Base-by-base conservation (phyloP, 2,329 filamentous ascomycete species). In the Gaeumannomyces sp. region DNA sequence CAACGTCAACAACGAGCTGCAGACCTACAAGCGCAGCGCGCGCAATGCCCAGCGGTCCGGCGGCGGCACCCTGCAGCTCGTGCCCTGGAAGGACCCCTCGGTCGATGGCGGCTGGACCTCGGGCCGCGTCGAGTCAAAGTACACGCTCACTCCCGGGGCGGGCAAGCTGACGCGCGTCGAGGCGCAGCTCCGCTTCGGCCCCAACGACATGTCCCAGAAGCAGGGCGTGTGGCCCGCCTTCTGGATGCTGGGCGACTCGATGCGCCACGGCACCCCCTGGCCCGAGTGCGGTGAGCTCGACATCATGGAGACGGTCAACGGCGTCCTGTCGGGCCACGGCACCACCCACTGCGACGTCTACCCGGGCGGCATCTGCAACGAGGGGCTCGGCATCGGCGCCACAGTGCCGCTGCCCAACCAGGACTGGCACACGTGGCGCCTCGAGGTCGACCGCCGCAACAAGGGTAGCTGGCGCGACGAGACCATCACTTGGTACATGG, bases 211-310 rank as follows among this genome's bases (percentile, higher is more conserved):
- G 25, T 61, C 62, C 27, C 71, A 72, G 59, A 82, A 84, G 72
- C 77, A 84, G 68, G 84, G 84, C 5, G 76, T 86, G 62, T 86
- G 83, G 84, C 83, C 84, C 0, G 84, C 84, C 0, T 85, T 85
- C 69, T 86, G 83, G 83, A 75, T 85, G 66, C 76, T 86, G 22
- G 83, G 84, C 57, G 77, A 84, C 62, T 72, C 78, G 14, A 75
- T 81, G 64, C 79, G 81, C 31, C 74, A 78, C 59, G 82, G 81
- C 11, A 78, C 76, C 1, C 50, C 69, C 19, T 86, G 84, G 84
- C 84, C 84, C 0, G 64, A 66, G 11, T 82, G 81, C 65, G 84
- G 84, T 66, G 84, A 86, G 76, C 75, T 86, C 62, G 84, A 86
- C 71, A 81, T 86, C 69, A 76, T 86, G 71, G 84, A 86, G 76